Conservation (phyloP, 768 basidiomycete genomes). For the Lactifluus rugatus region DNA sequence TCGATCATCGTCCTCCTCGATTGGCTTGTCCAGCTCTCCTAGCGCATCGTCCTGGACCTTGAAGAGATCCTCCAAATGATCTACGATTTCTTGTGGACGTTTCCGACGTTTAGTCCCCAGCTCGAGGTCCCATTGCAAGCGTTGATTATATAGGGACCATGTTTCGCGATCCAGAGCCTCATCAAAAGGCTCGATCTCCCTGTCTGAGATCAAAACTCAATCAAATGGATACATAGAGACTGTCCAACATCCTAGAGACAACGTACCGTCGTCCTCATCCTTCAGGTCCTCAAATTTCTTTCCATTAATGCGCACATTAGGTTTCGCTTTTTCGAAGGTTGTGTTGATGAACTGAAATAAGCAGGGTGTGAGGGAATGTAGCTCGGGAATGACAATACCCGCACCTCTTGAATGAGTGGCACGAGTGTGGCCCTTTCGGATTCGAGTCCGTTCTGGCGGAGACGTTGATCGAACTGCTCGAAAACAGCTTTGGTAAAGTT, state of each 20-base stretch:
- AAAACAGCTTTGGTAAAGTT: constrained; percentile 15
- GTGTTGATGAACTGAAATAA: constrained; percentile 12
- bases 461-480: constrained; percentile 4
- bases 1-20: constrained; percentile 15
- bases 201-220: constrained; percentile 27
- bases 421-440: constrained; percentile 2
- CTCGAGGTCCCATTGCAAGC: constrained; percentile 64
- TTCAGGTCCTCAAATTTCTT: constrained; percentile 16
- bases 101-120: constrained; percentile 59
- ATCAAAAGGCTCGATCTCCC: constrained; percentile 61
- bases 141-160: constrained; percentile 68
- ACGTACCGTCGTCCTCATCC: constrained; percentile 9
- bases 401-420: constrained; percentile 11
- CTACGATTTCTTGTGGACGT: constrained; percentile 45
- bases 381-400: background rate
- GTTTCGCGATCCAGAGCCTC: constrained; percentile 77
- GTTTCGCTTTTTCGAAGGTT: constrained; percentile 17
- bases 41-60: constrained; percentile 28
- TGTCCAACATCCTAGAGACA: too few relatives aligned
- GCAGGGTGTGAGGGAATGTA: background rate
- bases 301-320: constrained; percentile 19
- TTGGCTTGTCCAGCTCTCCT: constrained; percentile 21
- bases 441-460: constrained; percentile 5
- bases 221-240: background rate
- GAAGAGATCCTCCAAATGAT: constrained; percentile 32